Evolutionary conservation across 2,329 filamentous ascomycete species (phyloP), one percentile per base, ranked within the genome.

Genomic region (Calonectria honghensis): DNA sequence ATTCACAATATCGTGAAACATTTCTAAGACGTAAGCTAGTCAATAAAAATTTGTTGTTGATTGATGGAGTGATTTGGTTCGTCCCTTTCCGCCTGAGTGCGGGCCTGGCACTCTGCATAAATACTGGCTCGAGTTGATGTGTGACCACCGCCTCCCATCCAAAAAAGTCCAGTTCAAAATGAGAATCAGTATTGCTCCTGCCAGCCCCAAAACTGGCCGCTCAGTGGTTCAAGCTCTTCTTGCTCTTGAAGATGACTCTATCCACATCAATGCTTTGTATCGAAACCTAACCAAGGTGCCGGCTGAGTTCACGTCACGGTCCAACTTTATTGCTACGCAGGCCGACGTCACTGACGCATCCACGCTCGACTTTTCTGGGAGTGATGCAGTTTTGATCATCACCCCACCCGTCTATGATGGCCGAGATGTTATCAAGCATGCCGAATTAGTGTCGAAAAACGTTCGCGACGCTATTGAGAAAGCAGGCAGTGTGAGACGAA

Each of bases 211-310:
- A 50, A 84, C 83, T 0, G 82, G 78, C 45, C 75, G 76, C 1
- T 82, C 82, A n/a, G 73, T 79, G 16, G 80, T 85, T 59, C 79
- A 80, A 6, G 73, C 77, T 11, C 79, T 86, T 0, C 75, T 85
- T 18, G 73, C 78, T 0, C 14, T 61, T 6, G 31, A 24, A 1
- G 50, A 32, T 4, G 54, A 76, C 9, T 31, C 73, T 0, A 27
- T 78, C 3, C 67, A 75, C 2, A 70, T 85, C 35, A 78, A 66
- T 13, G 83, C 76, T 6, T 32, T 83, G 4, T 85, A 86, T 69
- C 81, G 84, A 13, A 74, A 85, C 63, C 24, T 78, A 0, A 29
- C 71, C 24, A 82, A 79, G 45, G 83, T 79, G 1, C 84, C 83
- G 0, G 61, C 41, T 0, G 83, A 83, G 45, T 83, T 85, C 61